Percentiles rank a stretch among this genome's conserved stretches.
phyloP scores from a whole-genome alignment of 2,329 filamentous ascomycete species.

The Ilyonectria robusta region DNA sequence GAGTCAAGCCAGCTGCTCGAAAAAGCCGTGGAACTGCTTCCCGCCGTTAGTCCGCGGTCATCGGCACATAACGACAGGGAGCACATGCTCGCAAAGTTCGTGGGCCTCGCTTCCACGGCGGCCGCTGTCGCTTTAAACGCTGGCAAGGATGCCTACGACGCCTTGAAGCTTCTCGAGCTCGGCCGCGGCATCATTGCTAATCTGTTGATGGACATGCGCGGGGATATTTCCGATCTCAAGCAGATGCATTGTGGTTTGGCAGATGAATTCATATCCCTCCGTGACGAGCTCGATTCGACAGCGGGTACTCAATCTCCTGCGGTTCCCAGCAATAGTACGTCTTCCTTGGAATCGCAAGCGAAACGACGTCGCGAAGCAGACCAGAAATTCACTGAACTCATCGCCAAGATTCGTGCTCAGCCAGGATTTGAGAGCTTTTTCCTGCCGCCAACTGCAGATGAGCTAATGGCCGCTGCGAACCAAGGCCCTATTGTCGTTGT shows the following conservation, averaged over 20 bases:
- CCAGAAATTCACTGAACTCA: neutral
- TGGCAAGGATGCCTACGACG: neutral
- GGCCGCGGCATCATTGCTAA: conserved; percentile 11
- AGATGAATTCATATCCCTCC: neutral
- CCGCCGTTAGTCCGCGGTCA: neutral
- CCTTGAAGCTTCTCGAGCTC: conserved; percentile 3
- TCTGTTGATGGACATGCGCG: neutral
- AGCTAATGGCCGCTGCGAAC: conserved; percentile 15
- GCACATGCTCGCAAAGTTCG: neutral
- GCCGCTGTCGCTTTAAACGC: neutral
- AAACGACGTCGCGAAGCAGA: neutral
- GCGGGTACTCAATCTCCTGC: neutral
- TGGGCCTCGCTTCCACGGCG: neutral
- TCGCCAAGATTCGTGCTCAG: neutral
- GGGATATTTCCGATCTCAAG: neutral
- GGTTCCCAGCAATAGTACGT: neutral
- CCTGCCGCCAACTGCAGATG: conserved; percentile 9
- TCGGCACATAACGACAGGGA: neutral
- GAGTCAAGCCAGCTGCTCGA: neutral
- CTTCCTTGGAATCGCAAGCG: neutral
- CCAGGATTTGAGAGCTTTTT: conserved; percentile 6
- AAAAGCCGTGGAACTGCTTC: neutral
- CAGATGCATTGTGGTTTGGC: neutral
- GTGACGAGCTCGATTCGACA: neutral
- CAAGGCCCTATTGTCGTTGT: conserved; percentile 10